Conservation (phyloP, 306 rosid species). For the Castanopsis chinensis region DNA sequence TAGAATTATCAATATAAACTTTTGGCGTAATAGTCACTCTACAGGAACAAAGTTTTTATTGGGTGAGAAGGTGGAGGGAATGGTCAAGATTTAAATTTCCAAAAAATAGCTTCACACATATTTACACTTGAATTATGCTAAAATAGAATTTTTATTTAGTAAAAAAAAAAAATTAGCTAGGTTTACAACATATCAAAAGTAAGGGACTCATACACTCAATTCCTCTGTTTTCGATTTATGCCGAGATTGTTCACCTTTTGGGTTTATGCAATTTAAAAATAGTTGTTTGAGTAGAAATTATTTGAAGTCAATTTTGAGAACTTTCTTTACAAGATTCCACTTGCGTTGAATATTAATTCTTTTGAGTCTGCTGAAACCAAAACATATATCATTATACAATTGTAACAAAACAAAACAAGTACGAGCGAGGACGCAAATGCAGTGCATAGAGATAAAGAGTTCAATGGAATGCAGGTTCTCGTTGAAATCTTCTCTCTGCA, state of each 20-base stretch:
- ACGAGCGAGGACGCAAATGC: too few species aligned
- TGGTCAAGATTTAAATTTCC: accelerated
- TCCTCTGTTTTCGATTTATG: slow-evolving; percentile 30
- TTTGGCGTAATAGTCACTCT: accelerated
- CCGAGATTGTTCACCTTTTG: background rate
- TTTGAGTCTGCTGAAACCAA: background rate
- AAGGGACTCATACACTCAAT: slow-evolving; percentile 21
- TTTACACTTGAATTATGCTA: too few species aligned
- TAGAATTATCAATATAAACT: too few species aligned
- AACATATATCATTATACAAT: background rate
- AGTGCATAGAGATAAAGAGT: background rate
- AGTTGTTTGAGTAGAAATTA: background rate
- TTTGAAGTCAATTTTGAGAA: slow-evolving; percentile 1
- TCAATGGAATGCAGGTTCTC: background rate
- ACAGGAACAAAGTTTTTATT: too few species aligned
- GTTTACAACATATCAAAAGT: slow-evolving; percentile 17
- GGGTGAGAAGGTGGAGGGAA: too few species aligned
- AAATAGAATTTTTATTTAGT: too few species aligned
- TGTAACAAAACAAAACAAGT: too few species aligned
- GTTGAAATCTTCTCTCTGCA: background rate
- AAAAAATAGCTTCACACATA: accelerated
- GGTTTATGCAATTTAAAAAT: slow-evolving; percentile 7
- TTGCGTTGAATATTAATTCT: slow-evolving; percentile 4
- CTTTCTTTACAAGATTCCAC: slow-evolving; percentile 7
- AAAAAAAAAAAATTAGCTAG: background rate